Evolutionary conservation across 257 asterid genomes (phyloP), one percentile per base, ranked within the genome.

Genomic region (Cynanchum wilfordii): DNA sequence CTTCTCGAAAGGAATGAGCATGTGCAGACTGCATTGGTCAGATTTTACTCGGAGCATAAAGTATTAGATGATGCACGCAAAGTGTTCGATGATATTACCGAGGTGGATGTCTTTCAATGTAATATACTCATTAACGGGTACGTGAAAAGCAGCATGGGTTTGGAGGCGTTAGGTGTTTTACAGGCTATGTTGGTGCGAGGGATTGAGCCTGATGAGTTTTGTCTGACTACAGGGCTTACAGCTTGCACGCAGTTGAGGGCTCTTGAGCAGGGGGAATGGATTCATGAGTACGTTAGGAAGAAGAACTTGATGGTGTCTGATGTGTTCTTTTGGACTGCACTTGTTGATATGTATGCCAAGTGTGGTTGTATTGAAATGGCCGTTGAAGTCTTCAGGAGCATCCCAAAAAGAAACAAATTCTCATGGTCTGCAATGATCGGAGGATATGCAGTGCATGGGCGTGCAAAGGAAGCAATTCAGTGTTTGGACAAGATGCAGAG

Each of bases 281-380:
- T 93, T 70, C 98, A 90, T 73, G 89, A 91, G 86, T 79, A 83
- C 59, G 77, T 85, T 15, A 62, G 15, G 66, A 85, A 79, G 79
- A 84, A 76, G 22, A 85, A 73, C 22, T 85, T 86, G 74, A 52
- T 77, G 73, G 27, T 63, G 9, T 68, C 78, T 30, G 96, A 93
- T 79, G 76, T 79, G 24, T 85, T 81, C 73, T 70, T 87, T 76
- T 86, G 84, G 66, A 90, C 89, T 45, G 84, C 89, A 29, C 91
- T 93, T 68, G 89, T 90, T 33, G 96, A 90, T 80, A 89, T 88
- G 96, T 89, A 93, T 57, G 88, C 96, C 20, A 90, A 90, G 86
- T 90, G 98, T 66, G 90, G 97, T 70, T 76, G 82, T 68, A 73
- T 93, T 82, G 82, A 83, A 62, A 77, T 72, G 75, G 94, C 96